These are phyloP conservation scores for Ilex paraguariensis DNA, from an alignment of 305 asterid genomes.

Conservation along the genomic window DNA sequence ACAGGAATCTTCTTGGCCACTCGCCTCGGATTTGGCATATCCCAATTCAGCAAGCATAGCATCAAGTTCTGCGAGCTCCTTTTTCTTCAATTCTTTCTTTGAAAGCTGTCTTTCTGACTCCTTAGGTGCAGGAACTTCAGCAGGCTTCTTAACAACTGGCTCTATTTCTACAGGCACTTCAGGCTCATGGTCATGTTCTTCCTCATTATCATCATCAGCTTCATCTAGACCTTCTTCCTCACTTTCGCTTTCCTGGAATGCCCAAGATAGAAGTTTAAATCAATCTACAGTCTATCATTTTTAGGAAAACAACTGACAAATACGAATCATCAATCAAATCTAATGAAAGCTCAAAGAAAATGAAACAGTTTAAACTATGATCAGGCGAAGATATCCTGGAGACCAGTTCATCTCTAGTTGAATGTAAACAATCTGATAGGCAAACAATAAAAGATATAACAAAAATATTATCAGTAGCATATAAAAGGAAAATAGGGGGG, in stretches of 20 bases:
- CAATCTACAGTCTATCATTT: no score
- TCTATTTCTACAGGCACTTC: slow-evolving; percentile 24
- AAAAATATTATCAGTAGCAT: no score
- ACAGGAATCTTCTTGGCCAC: slow-evolving; percentile 20
- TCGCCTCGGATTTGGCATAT: slow-evolving; percentile 20
- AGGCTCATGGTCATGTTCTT: slow-evolving; percentile 21
- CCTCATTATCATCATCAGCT: slow-evolving; percentile 32
- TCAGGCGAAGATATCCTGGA: no score
- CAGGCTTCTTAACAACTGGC: slow-evolving; percentile 22
- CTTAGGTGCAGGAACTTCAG: slow-evolving; percentile 27
- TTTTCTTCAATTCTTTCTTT: slow-evolving; percentile 40
- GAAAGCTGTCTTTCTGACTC: slow-evolving; percentile 41
- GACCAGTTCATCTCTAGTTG: no score
- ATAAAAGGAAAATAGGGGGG: no score
- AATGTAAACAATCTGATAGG: no score
- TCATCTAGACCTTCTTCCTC: slow-evolving; percentile 46
- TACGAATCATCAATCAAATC: no score
- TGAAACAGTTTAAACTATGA: no score
- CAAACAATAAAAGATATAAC: no score
- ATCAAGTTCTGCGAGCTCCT: slow-evolving; percentile 46
- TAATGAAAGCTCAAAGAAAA: no score
- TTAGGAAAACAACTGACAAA: no score
- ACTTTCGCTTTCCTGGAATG: slow-evolving; percentile 44
- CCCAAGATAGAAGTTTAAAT: neutral
- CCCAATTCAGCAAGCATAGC: slow-evolving; percentile 43